Percentiles rank a stretch among this genome's conserved stretches.
Conservation (phyloP, 2,329 filamentous ascomycete species). For the Cladosporium austrohemisphaericum region DNA sequence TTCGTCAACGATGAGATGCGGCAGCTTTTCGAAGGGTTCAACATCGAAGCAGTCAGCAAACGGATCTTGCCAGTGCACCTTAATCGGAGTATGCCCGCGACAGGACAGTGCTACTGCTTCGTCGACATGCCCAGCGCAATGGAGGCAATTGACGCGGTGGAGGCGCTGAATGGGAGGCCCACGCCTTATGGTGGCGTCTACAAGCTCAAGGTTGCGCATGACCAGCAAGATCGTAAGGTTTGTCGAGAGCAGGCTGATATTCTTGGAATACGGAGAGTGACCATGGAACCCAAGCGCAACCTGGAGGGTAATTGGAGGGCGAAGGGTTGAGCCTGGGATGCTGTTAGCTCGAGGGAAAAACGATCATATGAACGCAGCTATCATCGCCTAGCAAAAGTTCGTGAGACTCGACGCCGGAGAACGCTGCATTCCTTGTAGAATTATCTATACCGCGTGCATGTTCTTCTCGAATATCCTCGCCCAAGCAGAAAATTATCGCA, state of each 20-base stretch:
- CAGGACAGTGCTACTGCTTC: conserved; percentile 29
- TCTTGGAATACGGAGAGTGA: background rate
- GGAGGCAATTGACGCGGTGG: conserved; percentile 26
- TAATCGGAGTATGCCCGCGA: conserved; percentile 14
- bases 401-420: too few species aligned
- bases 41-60: conserved; percentile 48
- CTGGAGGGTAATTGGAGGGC: background rate
- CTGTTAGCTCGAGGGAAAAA: too few species aligned
- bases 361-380: too few species aligned
- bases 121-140: conserved; percentile 27
- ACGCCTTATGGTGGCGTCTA: conserved; percentile 22
- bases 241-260: conserved; percentile 2
- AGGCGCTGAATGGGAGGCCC: conserved; percentile 25
- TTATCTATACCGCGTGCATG: conserved; percentile 10
- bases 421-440: conserved; percentile 7
- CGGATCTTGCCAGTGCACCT: conserved; percentile 29
- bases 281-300: background rate
- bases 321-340: background rate
- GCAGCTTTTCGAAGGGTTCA: conserved; percentile 43
- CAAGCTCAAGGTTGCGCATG: conserved; percentile 19
- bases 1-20: conserved; percentile 42
- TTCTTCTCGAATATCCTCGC: background rate
- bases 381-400: too few species aligned
- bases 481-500: background rate
- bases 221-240: background rate